Conservation (phyloP, 2,329 filamentous ascomycete genomes). For the Sporothrix sp. region DNA sequence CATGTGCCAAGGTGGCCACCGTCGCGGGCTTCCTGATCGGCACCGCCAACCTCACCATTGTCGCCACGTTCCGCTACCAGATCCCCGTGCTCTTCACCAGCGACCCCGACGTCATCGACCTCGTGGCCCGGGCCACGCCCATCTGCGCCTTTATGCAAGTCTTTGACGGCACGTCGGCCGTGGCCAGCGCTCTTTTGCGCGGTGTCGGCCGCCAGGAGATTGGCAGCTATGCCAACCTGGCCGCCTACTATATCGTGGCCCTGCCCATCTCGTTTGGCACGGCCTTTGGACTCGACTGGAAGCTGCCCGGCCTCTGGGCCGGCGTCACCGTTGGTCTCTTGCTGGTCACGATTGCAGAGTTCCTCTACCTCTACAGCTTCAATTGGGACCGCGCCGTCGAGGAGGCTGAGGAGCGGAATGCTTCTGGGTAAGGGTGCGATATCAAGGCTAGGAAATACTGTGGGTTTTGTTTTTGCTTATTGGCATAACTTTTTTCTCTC, state of each 20-base stretch:
- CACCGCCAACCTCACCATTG: conserved; percentile 63
- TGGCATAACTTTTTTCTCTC: too few species aligned
- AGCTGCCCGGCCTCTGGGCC: conserved; percentile 70
- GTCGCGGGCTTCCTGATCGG: conserved; percentile 60
- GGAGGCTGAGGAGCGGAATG: conserved; percentile 44
- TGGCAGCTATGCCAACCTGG: conserved; percentile 78
- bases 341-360: conserved; percentile 47
- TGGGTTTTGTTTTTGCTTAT: neutral
- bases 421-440: conserved; percentile 17
- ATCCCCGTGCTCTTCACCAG: conserved; percentile 73
- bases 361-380: conserved; percentile 39
- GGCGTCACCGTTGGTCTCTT: conserved; percentile 65
- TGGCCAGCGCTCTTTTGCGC: conserved; percentile 74
- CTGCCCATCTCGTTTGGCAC: conserved; percentile 74
- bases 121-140: conserved; percentile 63
- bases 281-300: conserved; percentile 69
- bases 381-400: conserved; percentile 45
- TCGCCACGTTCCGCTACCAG: conserved; percentile 57
- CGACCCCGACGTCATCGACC: conserved; percentile 56
- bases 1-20: conserved; percentile 66
- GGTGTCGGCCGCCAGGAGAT: conserved; percentile 84
- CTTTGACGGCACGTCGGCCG: conserved; percentile 70
- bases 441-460: neutral
- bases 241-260: conserved; percentile 78
- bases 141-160: conserved; percentile 83